Percentiles rank a stretch among this genome's conserved stretches.
phyloP scores from a whole-genome alignment of 768 basidiomycete species.

The Boletus reticuloceps region DNA sequence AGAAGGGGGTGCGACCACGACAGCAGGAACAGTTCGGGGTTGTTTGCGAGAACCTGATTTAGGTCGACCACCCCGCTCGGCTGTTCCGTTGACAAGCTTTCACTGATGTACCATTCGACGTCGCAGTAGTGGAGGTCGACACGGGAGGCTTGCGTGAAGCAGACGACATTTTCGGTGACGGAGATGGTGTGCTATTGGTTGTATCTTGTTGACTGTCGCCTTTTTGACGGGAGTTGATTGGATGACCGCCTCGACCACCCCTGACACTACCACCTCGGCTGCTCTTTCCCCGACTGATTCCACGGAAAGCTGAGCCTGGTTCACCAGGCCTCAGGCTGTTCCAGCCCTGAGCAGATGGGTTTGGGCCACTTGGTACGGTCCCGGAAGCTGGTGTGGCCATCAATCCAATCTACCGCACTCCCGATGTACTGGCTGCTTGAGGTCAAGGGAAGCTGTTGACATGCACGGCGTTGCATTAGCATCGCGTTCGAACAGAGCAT shows the following conservation, averaged over 20 bases:
- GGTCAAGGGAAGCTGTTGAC: conserved; percentile 6
- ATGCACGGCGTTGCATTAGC: conserved; percentile 9
- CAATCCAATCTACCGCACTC: conserved; percentile 1
- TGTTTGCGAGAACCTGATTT: conserved; percentile 24
- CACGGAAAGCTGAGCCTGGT: conserved; percentile 47
- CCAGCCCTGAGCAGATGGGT: conserved; percentile 37
- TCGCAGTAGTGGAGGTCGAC: conserved; percentile 12
- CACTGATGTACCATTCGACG: conserved; percentile 21
- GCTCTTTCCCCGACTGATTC: conserved; percentile 38
- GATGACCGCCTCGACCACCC: conserved; percentile 30
- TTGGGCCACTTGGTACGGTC: conserved; percentile 25
- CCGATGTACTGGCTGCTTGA: conserved; percentile 1
- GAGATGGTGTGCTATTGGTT: conserved; percentile 17
- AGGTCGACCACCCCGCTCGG: conserved; percentile 20
- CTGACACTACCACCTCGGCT: conserved; percentile 31
- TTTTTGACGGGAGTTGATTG: conserved; percentile 19
- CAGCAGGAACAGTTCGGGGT: conserved; percentile 18
- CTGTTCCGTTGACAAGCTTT: conserved; percentile 19
- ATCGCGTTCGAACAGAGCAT: not conserved
- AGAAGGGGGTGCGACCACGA: conserved; percentile 21
- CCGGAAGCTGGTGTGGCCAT: conserved; percentile 46
- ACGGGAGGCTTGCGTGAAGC: conserved; percentile 16
- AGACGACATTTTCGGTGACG: conserved; percentile 13
- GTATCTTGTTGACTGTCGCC: conserved; percentile 22
- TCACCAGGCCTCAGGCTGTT: conserved; percentile 38